Base-by-base conservation (phyloP, 2,329 filamentous ascomycete genomes). In the Verticillium dahliae region DNA sequence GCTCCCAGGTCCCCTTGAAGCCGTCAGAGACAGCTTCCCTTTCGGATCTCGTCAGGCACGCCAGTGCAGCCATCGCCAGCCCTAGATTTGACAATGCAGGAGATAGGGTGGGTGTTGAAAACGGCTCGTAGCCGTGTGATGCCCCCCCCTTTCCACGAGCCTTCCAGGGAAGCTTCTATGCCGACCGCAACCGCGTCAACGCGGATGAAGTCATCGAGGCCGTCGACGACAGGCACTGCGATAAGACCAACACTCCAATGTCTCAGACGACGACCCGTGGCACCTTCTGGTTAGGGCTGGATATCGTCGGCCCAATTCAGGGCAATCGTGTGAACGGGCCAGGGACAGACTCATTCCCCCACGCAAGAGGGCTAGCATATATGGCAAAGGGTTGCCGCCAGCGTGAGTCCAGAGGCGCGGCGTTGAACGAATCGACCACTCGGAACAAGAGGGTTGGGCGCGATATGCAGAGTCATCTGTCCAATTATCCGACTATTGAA, bases 371-470 rank as follows among this genome's bases (percentile, higher is more conserved):
- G 31, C 15, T 18, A 52, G 45, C 6, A 57, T 57, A 38, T 38
- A 38, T 38, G n/a, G n/a, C 18, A 31, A 38, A 38, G 34, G 33
- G 33, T 14, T 15, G 54, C 31, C 33, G 33, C 55, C 33, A n/a
- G 31, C 33, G 55, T 57, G 55, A 22, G 55, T 15, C 52, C 55
- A 22, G 35, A 33, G 55, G 27, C 55, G 45, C 18, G 45, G 45
- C 45, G 45, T 52, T 18, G 18, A 52, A 11, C 18, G 45, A n/a
- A 10, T 27, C 45, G 13, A 52, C 45, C 57, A 58, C 38, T 58
- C 57, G 57, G 57, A 41, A 58, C 57, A 33, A 13, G 57, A 58
- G 22, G 57, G 38, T 58, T n/a, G 38, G 22, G 13, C 57, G 56
- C 56, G 27, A 41, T 58, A 39, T 58, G 57, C 39, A 58, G 55